Percentiles rank a stretch among this genome's conserved stretches.
Conservation (phyloP, 2,329 filamentous ascomycete genomes). For the Penicillium crustosum region DNA sequence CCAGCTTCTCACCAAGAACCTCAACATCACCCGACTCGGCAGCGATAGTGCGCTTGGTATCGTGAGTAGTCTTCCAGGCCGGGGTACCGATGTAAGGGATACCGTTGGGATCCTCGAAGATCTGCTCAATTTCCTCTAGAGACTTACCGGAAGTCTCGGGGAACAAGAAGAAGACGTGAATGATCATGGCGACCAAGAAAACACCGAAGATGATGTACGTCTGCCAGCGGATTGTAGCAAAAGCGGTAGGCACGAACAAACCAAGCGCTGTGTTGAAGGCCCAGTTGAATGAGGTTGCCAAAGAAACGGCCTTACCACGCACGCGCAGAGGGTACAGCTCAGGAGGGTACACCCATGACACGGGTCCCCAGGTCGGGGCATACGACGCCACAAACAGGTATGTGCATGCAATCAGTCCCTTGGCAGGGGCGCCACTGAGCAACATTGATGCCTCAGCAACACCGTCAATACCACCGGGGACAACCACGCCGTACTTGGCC, state of each 20-base stretch:
- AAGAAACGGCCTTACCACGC: slow-evolving; percentile 60
- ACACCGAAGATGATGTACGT: slow-evolving; percentile 75
- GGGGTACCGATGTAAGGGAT: slow-evolving; percentile 39
- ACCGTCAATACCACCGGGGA: slow-evolving; percentile 42
- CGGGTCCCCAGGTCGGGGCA: slow-evolving; percentile 62
- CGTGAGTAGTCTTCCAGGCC: slow-evolving; percentile 40
- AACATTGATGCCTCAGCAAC: slow-evolving; percentile 41
- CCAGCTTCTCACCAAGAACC: slow-evolving; percentile 29
- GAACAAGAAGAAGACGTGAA: slow-evolving; percentile 65
- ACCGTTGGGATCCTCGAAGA: slow-evolving; percentile 55
- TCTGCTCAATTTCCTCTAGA: slow-evolving; percentile 72
- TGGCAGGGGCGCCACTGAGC: slow-evolving; percentile 50
- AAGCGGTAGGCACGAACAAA: slow-evolving; percentile 54
- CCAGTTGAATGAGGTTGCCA: slow-evolving; percentile 61
- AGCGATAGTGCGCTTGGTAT: slow-evolving; percentile 29
- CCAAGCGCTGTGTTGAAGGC: slow-evolving; percentile 58
- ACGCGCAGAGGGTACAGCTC: slow-evolving; percentile 53
- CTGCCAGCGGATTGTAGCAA: slow-evolving; percentile 56
- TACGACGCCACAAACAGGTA: slow-evolving; percentile 64
- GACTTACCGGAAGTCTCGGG: slow-evolving; percentile 72
- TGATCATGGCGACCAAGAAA: slow-evolving; percentile 65
- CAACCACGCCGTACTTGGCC: slow-evolving; percentile 36
- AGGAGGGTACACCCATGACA: slow-evolving; percentile 57
- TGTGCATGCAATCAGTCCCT: slow-evolving; percentile 66
- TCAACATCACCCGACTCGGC: slow-evolving; percentile 34